These are phyloP conservation scores for Ceratocystis cacaofunesta DNA, from an alignment of 2,329 filamentous ascomycete species.

Conservation along the genomic window DNA sequence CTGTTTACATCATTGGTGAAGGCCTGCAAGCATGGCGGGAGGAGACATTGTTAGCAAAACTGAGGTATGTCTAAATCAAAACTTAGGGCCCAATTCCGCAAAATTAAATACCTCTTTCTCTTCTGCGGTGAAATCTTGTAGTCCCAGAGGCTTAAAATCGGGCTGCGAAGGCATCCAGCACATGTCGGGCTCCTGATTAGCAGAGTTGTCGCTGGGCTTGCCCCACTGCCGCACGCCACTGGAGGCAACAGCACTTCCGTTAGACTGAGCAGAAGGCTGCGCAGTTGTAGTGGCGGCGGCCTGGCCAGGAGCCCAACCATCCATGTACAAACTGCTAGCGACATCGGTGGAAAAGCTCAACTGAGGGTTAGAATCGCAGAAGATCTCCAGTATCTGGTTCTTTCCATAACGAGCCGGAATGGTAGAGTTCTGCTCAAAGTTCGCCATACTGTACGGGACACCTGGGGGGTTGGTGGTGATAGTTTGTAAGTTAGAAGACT, in stretches of 20 bases:
- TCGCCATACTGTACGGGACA: neutral
- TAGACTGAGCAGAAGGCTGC: neutral
- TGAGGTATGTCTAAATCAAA: neutral
- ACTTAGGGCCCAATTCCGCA: neutral
- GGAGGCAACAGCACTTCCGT: neutral
- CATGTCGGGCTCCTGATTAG: slow-evolving; percentile 67
- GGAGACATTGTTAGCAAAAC: neutral
- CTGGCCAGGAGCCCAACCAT: slow-evolving; percentile 64
- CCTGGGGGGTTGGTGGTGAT: neutral
- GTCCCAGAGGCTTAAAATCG: slow-evolving; percentile 51
- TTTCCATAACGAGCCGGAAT: slow-evolving; percentile 54
- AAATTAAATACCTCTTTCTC: slow-evolving; percentile 39
- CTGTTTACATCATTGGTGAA: slow-evolving; percentile 74
- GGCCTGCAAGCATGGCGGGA: slow-evolving; percentile 34
- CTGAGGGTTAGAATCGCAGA: slow-evolving; percentile 37
- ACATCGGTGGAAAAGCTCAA: slow-evolving; percentile 21
- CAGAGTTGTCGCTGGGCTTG: slow-evolving; percentile 57
- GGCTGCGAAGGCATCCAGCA: slow-evolving; percentile 69
- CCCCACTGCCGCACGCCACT: slow-evolving; percentile 50
- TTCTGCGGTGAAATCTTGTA: slow-evolving; percentile 52
- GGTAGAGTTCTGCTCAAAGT: slow-evolving; percentile 3
- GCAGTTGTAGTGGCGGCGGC: slow-evolving; percentile 28
- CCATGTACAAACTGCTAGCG: slow-evolving; percentile 42
- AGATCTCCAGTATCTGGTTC: slow-evolving; percentile 65
- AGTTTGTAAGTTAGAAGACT: slow-evolving; percentile 6